Evolutionary conservation across 805 yeast genomes (phyloP), one percentile per base, ranked within the genome.

Genomic region (Yarrowia sp.): DNA sequence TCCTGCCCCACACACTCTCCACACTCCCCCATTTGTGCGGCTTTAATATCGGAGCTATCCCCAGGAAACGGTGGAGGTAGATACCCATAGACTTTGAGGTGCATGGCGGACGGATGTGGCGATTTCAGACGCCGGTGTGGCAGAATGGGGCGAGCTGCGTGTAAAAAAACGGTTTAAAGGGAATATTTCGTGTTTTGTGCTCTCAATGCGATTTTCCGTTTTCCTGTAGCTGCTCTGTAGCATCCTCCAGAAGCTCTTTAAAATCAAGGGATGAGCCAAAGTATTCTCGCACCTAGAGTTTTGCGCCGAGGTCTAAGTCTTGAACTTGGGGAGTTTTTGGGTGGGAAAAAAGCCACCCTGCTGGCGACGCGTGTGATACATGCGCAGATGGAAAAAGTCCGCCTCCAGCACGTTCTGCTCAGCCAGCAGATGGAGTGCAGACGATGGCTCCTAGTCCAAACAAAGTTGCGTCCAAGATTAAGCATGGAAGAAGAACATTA

Each of bases 61-160:
- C 55, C 55, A 48, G 55, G 55, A 48, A 48, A 48, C 55, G 55
- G 55, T 48, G 41, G 55, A 48, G 55, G 15, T 35, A 6, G 22
- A 11, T 35, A 35, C 38, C 13, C 38, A 35, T 35, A 35, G 38
- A 35, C 38, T 35, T 35, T 35, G 38, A 11, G 38, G 38, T 22
- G 28, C 28, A 22, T 22, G 28, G 28, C 5, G 28, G 28, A 22
- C 28, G 28, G 28, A 22, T 22, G 28, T 22, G 38, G 38, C 38
- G 38, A 35, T 35, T 35, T 11, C 28, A 22, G 28, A 22, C 28
- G 28, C 28, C 28, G 28, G 28, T 3, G 3, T 22, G 28, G 28
- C 4, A 4, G 38, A 35, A 11, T 35, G 38, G 38, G 38, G 5
- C 28, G 28, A 22, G 28, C 28, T 22, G 28, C 28, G 28, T 3